phyloP scores from a whole-genome alignment of 179 eudicot species.

The Kewa caespitosa region DNA sequence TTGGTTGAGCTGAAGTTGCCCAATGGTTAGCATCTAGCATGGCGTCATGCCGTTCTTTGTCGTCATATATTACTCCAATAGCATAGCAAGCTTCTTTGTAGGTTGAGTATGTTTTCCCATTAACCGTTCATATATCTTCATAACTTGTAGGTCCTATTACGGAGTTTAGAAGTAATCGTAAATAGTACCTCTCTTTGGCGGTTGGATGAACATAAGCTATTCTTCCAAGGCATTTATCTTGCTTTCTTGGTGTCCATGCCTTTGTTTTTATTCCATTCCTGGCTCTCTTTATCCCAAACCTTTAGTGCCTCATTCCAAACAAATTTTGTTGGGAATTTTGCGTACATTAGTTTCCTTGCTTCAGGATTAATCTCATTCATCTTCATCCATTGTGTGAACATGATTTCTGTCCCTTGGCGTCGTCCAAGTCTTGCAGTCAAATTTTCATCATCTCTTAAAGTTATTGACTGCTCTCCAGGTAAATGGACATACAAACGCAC shows the following conservation, averaged over 20 bases:
- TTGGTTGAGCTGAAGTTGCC: not conserved
- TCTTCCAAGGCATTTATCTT: not conserved
- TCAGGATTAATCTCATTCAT: not conserved
- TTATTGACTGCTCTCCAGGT: not conserved
- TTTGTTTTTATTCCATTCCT: not conserved
- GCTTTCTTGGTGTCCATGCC: not conserved
- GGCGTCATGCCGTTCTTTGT: not conserved
- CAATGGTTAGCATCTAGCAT: not conserved
- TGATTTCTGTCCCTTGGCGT: not conserved
- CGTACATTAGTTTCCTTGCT: not conserved
- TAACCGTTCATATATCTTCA: not conserved
- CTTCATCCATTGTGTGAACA: conserved; percentile 7
- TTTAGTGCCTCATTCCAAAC: not conserved
- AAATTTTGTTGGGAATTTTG: not conserved
- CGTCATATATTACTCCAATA: not conserved
- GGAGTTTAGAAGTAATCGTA: not conserved
- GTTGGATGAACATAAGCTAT: conserved; percentile 1
- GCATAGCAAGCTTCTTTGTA: not conserved
- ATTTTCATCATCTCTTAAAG: not conserved
- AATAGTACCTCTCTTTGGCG: not conserved
- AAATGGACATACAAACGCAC: not conserved
- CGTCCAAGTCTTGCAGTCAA: not conserved
- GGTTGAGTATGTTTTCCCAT: not conserved
- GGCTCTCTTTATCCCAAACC: not conserved
- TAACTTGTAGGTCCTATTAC: not conserved